These are phyloP conservation scores for Syncephalastrum contaminatum DNA, from an alignment of 371 early-diverging fungal species.

Conservation along the genomic window DNA sequence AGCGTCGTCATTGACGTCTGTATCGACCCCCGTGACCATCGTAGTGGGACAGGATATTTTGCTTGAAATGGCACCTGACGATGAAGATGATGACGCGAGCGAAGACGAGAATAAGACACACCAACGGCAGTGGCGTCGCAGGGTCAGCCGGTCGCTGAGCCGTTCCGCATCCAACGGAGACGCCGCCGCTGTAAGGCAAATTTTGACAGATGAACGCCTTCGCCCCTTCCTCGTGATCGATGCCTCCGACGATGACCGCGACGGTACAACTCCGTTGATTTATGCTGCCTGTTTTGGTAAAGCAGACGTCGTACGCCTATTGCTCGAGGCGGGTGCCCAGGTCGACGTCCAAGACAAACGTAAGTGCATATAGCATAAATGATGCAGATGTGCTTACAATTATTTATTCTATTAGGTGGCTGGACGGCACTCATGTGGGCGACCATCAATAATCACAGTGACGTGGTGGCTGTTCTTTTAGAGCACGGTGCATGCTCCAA, in stretches of 20 bases:
- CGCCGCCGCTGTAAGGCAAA: constrained; percentile 80
- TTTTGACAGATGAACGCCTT: constrained; percentile 53
- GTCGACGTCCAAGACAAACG: constrained; percentile 74
- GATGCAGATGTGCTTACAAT: neutral
- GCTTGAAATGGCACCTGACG: neutral
- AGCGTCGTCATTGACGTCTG: constrained; percentile 4
- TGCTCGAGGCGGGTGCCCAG: constrained; percentile 70
- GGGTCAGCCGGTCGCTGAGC: constrained; percentile 38
- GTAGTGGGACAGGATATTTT: no score
- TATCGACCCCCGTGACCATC: constrained; percentile 11
- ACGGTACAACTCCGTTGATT: constrained; percentile 77
- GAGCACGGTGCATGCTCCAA: constrained; percentile 75
- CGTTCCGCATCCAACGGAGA: constrained; percentile 81
- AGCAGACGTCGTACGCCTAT: constrained; percentile 53
- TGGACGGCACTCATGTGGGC: constrained; percentile 97
- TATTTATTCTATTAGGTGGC: constrained; percentile 56
- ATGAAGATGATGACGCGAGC: constrained; percentile 6
- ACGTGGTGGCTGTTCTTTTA: constrained; percentile 70
- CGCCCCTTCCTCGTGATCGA: constrained; percentile 70
- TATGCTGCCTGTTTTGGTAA: constrained; percentile 87
- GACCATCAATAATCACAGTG: constrained; percentile 77
- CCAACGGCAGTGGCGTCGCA: constrained; percentile 18
- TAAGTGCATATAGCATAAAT: constrained; percentile 31
- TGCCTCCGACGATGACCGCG: constrained; percentile 62
- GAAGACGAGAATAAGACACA: constrained; percentile 13